phyloP scores from a whole-genome alignment of 305 asterid genomes.

The Rubia balearica region DNA sequence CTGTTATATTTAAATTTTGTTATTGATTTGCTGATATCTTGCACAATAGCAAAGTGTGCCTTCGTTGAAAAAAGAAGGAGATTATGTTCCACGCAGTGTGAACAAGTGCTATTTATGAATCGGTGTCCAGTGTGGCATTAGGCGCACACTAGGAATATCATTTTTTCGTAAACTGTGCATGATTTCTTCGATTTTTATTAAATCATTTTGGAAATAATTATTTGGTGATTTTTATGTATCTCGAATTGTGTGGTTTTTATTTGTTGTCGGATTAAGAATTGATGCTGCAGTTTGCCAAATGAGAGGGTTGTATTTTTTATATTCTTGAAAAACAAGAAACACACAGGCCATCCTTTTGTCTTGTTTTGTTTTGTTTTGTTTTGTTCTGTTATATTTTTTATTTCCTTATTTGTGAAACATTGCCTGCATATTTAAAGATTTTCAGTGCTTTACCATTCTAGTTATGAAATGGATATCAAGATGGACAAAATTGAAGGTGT shows the following conservation, averaged over 20 bases:
- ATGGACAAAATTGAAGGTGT: slow-evolving; percentile 86
- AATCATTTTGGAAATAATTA: neutral
- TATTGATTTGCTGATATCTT: neutral
- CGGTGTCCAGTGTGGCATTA: no score
- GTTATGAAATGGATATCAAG: slow-evolving; percentile 74
- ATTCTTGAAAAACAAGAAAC: neutral
- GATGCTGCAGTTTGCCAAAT: neutral
- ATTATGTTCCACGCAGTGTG: neutral
- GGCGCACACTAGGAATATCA: no score
- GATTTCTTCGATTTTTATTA: neutral
- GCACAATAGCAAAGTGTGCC: neutral
- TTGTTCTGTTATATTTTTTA: no score
- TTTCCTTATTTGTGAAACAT: neutral
- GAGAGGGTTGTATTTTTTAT: neutral
- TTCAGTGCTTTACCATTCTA: slow-evolving; percentile 26
- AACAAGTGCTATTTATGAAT: neutral
- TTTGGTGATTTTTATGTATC: neutral
- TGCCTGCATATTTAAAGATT: neutral
- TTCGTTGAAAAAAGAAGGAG: neutral
- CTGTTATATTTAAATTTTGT: neutral
- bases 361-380: no score
- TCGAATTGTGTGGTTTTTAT: neutral
- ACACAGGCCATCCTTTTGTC: neutral
- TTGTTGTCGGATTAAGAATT: neutral
- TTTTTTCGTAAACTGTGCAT: neutral